phyloP scores from a whole-genome alignment of 2,329 filamentous ascomycete species.

The Alternaria brassicicola region DNA sequence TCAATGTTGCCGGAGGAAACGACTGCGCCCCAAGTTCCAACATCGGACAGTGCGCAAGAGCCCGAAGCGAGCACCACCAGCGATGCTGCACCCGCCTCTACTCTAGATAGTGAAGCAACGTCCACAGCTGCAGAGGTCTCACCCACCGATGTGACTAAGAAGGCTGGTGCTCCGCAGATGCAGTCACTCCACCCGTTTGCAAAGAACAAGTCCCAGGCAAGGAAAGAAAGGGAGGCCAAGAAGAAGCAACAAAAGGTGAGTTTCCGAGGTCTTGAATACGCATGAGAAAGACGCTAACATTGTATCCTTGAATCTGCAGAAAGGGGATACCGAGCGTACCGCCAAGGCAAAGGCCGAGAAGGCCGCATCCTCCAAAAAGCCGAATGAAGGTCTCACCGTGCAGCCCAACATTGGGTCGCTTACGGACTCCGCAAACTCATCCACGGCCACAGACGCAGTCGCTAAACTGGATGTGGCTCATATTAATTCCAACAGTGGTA shows the following conservation, averaged over 20 bases:
- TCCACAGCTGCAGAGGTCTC: neutral
- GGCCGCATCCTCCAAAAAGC: conserved; percentile 6
- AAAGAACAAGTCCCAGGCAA: conserved; percentile 36
- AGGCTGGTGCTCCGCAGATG: conserved; percentile 33
- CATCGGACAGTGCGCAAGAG: neutral
- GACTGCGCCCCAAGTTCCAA: neutral
- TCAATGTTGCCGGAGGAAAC: neutral
- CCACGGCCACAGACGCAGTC: neutral
- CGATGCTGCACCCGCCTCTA: neutral
- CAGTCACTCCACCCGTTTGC: conserved; percentile 41
- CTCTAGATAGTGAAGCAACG: neutral
- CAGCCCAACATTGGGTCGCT: neutral
- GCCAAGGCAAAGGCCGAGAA: conserved; percentile 16
- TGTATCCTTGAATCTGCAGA: conserved; percentile 5
- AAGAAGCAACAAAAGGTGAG: conserved; percentile 42
- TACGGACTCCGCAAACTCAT: neutral
- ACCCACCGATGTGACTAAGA: conserved; percentile 19
- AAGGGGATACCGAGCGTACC: conserved; percentile 21
- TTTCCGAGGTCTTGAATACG: neutral
- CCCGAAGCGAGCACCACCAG: neutral
- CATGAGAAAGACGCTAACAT: neutral
- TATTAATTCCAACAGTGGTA: neutral
- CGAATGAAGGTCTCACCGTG: neutral
- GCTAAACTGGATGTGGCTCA: neutral
- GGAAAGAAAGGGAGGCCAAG: conserved; percentile 45